These are phyloP conservation scores for Cryptomeria japonica DNA, from an alignment of 75 land plant genomes.

Conservation along the genomic window DNA sequence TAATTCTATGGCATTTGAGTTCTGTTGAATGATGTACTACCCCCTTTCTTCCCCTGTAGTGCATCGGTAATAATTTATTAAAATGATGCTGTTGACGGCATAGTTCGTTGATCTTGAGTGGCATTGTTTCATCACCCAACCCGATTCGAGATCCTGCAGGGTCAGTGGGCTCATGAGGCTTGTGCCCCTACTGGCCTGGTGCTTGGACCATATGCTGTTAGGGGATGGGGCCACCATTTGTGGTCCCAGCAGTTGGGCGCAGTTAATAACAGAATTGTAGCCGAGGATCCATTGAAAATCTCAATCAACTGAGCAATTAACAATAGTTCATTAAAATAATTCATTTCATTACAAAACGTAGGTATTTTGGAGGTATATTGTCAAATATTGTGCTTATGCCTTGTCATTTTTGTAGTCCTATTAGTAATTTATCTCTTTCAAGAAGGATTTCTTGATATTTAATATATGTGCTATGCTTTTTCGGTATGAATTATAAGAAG, in stretches of 20 bases:
- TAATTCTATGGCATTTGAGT: not conserved
- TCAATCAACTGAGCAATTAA: no score
- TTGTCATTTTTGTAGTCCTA: not conserved
- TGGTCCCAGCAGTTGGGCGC: no score
- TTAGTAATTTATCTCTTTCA: not conserved
- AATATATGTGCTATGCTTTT: not conserved
- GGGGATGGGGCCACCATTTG: no score
- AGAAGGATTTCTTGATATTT: not conserved
- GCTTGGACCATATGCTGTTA: no score
- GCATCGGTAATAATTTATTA: not conserved
- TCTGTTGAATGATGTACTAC: not conserved
- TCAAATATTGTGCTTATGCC: constrained; percentile 1
- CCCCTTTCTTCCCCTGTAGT: not conserved
- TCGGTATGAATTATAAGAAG: not conserved
- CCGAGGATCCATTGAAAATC: no score
- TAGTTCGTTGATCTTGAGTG: no score
- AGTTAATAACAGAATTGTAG: no score
- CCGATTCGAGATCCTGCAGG: no score
- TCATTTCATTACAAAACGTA: not conserved
- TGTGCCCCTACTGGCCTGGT: no score
- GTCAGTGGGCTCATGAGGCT: no score
- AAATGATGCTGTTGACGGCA: not conserved
- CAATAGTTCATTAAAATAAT: not conserved
- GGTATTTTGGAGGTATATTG: not conserved
- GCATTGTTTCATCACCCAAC: no score